Base-by-base conservation (phyloP, 441 rosid species). In the Cnidoscolus chayamansa region DNA sequence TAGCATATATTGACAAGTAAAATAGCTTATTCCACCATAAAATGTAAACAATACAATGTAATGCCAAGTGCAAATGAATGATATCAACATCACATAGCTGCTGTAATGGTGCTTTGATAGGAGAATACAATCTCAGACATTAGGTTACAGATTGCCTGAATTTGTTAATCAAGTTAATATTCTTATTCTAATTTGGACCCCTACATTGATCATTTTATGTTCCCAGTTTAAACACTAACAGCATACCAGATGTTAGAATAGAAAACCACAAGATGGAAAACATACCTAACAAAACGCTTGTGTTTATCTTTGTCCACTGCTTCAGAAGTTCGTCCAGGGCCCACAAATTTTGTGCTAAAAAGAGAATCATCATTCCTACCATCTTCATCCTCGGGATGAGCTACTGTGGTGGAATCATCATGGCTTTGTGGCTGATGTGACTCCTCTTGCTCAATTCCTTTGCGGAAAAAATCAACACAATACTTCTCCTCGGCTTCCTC, bases 401-500 rank as follows among this genome's bases (percentile, higher is more conserved):
- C 80, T 65, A 72, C 84, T 16, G 84, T 40, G 32, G 76, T 57
- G 67, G 79, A 79, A 54, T 53, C 32, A 57, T 67, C 77, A 37
- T 31, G 51, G 1, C 55, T 79, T 67, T 72, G 82, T 13, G 79
- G 76, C 65, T 48, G 79, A 68, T 65, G 71, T n/a, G 81, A 71
- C 37, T 84, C 86, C 17, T 80, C 89, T 30, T 71, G 80, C 70
- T 90, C 87, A 15, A 72, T 0, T 16, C 92, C 91, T 79, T 89
- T 94, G 63, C 76, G 88, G 73, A 85, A 87, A 82, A 90, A 94
- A 77, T 92, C 96, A 45, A 92, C 99, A 81, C 98, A 87, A 63
- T 92, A 90, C 82, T 90, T 94, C 82, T 92, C 97, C 68, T 86
- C 73, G 3, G 81, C 97, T 78, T 90, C 96, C 79, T 92, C 97